phyloP scores from a whole-genome alignment of 73 alveolate genomes.

The Paramecium primaurelia region DNA sequence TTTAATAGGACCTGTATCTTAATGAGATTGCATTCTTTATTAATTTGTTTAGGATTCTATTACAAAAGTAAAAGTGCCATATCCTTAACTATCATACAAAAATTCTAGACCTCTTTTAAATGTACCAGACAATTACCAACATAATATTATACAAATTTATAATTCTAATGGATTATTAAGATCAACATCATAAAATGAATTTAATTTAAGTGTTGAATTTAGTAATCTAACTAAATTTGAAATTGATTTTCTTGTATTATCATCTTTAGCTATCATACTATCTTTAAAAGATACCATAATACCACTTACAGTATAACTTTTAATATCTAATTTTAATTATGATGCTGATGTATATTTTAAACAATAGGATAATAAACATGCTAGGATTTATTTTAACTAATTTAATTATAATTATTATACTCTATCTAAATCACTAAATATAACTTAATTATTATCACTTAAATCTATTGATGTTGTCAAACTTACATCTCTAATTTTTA shows the following conservation, averaged over 20 bases:
- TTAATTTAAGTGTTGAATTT: background rate
- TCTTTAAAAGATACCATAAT: constrained; percentile 34
- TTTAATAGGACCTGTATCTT: constrained; percentile 42
- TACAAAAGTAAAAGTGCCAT: constrained; percentile 41
- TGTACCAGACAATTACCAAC: constrained; percentile 32
- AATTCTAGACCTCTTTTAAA: constrained; percentile 44
- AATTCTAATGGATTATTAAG: constrained; percentile 9
- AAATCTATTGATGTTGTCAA: constrained; percentile 27
- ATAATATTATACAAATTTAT: background rate
- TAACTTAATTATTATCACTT: constrained; percentile 8
- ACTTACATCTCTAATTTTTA: constrained; percentile 11
- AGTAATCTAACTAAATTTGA: background rate
- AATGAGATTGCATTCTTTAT: background rate
- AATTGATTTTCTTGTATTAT: background rate
- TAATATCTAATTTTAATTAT: background rate
- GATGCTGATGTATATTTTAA: constrained; percentile 12
- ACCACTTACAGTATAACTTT: constrained; percentile 18
- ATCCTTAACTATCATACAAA: constrained; percentile 15
- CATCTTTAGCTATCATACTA: background rate
- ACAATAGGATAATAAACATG: constrained; percentile 36
- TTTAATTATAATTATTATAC: background rate
- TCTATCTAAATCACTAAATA: constrained; percentile 33
- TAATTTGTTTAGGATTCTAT: background rate
- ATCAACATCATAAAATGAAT: constrained; percentile 19
- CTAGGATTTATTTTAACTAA: constrained; percentile 3